phyloP scores from a whole-genome alignment of 2,329 filamentous ascomycete genomes.

The Ophiostoma sp. region DNA sequence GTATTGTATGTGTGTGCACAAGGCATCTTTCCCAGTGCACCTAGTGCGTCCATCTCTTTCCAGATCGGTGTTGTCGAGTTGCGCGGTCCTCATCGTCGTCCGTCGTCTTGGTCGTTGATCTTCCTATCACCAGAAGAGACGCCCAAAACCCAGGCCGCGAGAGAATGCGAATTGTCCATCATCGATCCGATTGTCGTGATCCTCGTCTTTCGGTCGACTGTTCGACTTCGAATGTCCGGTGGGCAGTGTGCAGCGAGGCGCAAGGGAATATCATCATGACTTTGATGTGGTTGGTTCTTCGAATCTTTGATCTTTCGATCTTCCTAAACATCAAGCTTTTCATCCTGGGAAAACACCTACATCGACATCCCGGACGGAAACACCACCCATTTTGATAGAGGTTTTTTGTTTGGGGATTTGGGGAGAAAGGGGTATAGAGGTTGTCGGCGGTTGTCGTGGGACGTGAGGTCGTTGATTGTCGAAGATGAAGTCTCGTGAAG shows the following conservation, averaged over 20 bases:
- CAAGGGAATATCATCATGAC: conserved; percentile 7
- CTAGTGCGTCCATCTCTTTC: conserved; percentile 12
- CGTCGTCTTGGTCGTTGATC: not conserved
- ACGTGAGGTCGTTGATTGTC: conserved; percentile 14
- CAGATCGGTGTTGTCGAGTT: conserved; percentile 1
- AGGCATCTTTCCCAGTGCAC: conserved; percentile 11
- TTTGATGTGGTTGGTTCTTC: conserved; percentile 13
- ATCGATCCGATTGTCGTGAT: conserved; percentile 7
- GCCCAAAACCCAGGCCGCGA: not conserved
- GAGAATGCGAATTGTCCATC: not conserved
- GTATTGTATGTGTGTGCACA: conserved; percentile 30
- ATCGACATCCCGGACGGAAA: conserved; percentile 80
- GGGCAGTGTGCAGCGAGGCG: conserved; percentile 8
- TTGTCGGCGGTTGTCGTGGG: conserved; percentile 23
- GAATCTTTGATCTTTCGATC: not conserved
- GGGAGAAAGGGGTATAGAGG: conserved; percentile 12
- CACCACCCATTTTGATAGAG: conserved; percentile 62
- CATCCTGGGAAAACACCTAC: conserved; percentile 48
- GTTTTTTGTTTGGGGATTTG: conserved; percentile 20
- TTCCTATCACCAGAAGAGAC: conserved; percentile 15
- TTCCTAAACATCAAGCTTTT: conserved; percentile 12
- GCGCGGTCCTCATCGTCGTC: not conserved
- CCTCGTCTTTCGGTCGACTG: not conserved
- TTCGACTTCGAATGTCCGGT: not conserved
- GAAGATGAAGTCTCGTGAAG: conserved; percentile 15